Percentiles rank a stretch among this genome's conserved stretches.
Evolutionary conservation across 2,329 filamentous ascomycete genomes (phyloP).

Genomic region (Ophiostoma ulmi): DNA sequence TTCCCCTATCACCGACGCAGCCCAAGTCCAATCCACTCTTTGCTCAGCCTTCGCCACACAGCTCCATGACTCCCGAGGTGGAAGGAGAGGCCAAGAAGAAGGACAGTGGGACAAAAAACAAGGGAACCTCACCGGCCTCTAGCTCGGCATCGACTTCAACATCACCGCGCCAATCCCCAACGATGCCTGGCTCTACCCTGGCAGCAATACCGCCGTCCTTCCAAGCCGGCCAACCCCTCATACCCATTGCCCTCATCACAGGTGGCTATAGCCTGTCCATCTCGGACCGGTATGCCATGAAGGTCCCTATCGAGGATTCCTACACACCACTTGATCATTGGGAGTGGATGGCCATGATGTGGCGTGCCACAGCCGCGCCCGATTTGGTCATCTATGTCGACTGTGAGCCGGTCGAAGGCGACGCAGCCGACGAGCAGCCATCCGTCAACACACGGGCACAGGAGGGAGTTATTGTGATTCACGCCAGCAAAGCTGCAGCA

Average conservation of each 20-base stretch:
- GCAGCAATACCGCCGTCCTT: neutral
- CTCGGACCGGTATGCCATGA: conserved; percentile 68
- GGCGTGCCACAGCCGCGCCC: conserved; percentile 77
- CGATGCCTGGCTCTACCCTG: neutral
- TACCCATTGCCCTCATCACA: conserved; percentile 65
- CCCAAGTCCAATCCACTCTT: neutral
- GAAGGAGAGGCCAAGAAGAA: neutral
- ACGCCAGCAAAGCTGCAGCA: conserved; percentile 35
- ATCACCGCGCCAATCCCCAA: neutral
- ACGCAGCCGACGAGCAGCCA: neutral
- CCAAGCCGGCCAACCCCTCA: neutral
- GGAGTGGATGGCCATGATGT: conserved; percentile 94
- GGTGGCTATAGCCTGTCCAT: conserved; percentile 74
- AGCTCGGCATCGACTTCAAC: neutral
- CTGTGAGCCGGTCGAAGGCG: neutral
- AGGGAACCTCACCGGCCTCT: neutral
- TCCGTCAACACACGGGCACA: conserved; percentile 41
- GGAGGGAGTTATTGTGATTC: conserved; percentile 49
- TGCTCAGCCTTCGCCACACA: neutral
- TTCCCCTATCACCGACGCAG: neutral
- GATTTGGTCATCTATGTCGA: conserved; percentile 65
- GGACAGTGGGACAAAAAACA: neutral
- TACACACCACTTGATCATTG: conserved; percentile 87
- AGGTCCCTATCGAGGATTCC: conserved; percentile 67
- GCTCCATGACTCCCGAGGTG: neutral